phyloP scores from a whole-genome alignment of 2,329 filamentous ascomycete genomes.

The Sporothrix schenckii region DNA sequence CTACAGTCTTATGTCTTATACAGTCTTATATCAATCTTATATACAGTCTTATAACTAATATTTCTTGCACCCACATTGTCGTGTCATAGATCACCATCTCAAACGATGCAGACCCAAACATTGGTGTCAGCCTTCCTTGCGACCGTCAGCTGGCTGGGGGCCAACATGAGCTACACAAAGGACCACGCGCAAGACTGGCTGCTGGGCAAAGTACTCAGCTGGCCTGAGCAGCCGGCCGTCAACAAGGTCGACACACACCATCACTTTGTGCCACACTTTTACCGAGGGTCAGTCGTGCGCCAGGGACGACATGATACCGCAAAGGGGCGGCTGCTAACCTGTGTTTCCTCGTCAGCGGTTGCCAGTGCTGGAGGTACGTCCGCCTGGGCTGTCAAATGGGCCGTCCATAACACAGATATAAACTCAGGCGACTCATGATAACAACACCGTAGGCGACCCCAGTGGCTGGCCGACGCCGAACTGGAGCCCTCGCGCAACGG shows the following conservation, averaged over 20 bases:
- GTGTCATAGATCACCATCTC: too few species aligned
- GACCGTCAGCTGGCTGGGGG: neutral
- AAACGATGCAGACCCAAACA: neutral
- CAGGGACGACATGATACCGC: neutral
- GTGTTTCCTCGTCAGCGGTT: neutral
- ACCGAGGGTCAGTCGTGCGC: neutral
- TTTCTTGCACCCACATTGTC: too few species aligned
- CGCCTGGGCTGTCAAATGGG: neutral
- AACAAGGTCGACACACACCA: constrained; percentile 14
- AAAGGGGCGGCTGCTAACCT: neutral
- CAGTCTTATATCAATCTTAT: too few species aligned
- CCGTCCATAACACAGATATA: neutral
- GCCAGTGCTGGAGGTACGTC: neutral
- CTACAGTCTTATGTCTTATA: too few species aligned
- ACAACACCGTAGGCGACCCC: neutral
- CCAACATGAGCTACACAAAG: neutral
- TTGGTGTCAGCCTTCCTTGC: neutral
- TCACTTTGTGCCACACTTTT: constrained; percentile 1
- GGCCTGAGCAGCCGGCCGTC: neutral
- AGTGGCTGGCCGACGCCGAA: constrained; percentile 3
- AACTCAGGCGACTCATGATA: too few species aligned
- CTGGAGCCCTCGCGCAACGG: neutral
- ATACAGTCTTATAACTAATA: neutral
- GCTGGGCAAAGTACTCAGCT: constrained; percentile 15
- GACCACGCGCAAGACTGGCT: constrained; percentile 8